A percentile compares a stretch with the other conserved stretches of the same genome.
Evolutionary conservation across 2,329 filamentous ascomycete species (phyloP).

Genomic region (Curvularia verruculosa): DNA sequence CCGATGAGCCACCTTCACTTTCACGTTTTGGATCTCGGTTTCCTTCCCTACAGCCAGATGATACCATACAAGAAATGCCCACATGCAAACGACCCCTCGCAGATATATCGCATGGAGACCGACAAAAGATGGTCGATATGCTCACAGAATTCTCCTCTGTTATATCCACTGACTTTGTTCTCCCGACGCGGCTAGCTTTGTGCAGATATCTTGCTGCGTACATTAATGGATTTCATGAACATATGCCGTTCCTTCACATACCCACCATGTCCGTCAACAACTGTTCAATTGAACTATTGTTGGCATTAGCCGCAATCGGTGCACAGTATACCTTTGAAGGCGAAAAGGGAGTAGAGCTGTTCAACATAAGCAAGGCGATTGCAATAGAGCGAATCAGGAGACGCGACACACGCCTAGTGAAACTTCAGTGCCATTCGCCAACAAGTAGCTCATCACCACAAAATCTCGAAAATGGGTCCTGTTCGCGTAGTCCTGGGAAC

Average conservation of each 20-base stretch:
- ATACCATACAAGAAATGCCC: conserved; percentile 24
- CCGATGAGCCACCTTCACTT: conserved; percentile 40
- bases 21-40: conserved; percentile 50
- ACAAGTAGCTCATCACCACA: conserved; percentile 27
- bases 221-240: conserved; percentile 68
- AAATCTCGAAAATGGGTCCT: conserved; percentile 21
- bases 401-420: conserved; percentile 54
- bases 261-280: conserved; percentile 68
- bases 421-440: conserved; percentile 31
- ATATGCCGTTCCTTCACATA: conserved; percentile 69
- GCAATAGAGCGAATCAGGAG: conserved; percentile 59
- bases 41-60: conserved; percentile 49
- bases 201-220: conserved; percentile 74
- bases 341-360: conserved; percentile 60
- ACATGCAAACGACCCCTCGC: conserved; percentile 32
- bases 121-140: conserved; percentile 60
- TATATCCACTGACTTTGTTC: conserved; percentile 66
- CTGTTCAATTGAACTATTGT: conserved; percentile 70
- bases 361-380: conserved; percentile 63
- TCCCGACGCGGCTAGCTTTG: conserved; percentile 72
- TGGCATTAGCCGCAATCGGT: conserved; percentile 71
- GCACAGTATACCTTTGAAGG: conserved; percentile 67
- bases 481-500: conserved; percentile 22
- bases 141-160: conserved; percentile 67
- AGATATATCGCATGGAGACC: conserved; percentile 44